Evolutionary conservation across 805 yeast species (phyloP), one percentile per base, ranked within the genome.

Genomic region (Starmerella gropengiesseri): DNA sequence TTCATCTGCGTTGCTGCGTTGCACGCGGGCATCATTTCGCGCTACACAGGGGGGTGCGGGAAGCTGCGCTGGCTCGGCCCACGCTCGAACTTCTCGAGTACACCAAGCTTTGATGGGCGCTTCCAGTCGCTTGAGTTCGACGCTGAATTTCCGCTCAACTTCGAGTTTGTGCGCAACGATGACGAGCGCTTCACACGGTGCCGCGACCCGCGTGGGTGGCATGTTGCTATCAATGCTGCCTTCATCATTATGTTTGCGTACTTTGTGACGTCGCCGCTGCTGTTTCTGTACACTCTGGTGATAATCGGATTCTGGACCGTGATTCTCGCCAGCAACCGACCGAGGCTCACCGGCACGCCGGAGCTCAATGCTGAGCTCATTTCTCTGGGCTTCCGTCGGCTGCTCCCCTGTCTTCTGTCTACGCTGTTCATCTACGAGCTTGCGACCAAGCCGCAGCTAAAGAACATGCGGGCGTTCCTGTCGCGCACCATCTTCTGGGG

Each of bases 1-100:
- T 86, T 68, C 53, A 78, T 89, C 0, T 87, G 97, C 59, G 89
- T 86, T 0, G 81, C 95, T 2, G 96, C 91, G 0, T 74, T 82
- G 4, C 95, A 87, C 60, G 77, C 87, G 2, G 95, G 95, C 1
- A 60, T 78, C 0, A 63, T 86, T 1, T 78, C 91, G 0, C 78
- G 89, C 12, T 55, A 68, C 21, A 65, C 64, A 45, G 97, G 97
- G 2, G 95, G 94, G 0, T 80, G 89, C 57, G 86, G 82, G 1
- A 66, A 70, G 39, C 50, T 81, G 14, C 62, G 75, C 2, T 78
- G 74, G 58, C 55, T 61, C 7, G 85, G 89, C 6, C 62, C 72
- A 2, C 71, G 70, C 36, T 57, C 59, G 2, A 44, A 51, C 1
- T 86, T 81, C 53, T 64, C 64, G 0, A 58, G 77, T 0, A 53